Base-by-base conservation (phyloP, 2,329 filamentous ascomycete species). In the Byssothecium circinans region DNA sequence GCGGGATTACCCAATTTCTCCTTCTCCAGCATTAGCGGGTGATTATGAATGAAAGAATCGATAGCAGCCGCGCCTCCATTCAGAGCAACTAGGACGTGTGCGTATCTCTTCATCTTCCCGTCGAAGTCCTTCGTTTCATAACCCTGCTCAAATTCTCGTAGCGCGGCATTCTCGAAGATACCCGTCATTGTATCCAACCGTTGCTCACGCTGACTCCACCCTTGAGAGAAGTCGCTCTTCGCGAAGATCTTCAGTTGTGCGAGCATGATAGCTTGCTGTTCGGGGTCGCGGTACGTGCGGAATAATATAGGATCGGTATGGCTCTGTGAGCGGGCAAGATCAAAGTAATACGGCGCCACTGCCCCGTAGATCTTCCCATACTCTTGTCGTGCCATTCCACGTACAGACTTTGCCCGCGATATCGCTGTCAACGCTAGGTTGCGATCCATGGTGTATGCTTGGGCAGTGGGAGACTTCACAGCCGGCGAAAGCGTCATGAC, bases 331-430 rank as follows among this genome's bases (percentile, higher is more conserved):
- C 77, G 80, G 29, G 82, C 83, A 34, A 97, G 81, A 67, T 99
- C 90, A 55, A 84, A 83, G 72, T 97, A 99, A 60, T 95, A 92
- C 0, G 91, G 91, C 10, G 86, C 88, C 57, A 99, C 73, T 3
- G 89, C 88, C n/a, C 85, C 87, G 70, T 97, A 95, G 12, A 97
- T 79, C 68, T 87, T 95, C 14, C 88, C 92, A 67, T 91, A 99
- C 70, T 97, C 91, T 60, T 94, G 84, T 52, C 91, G 82, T 36
- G 94, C 94, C 60, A 85, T 83, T 4, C 92, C 94, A 34, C 94
- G 81, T 41, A 95, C 82, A 39, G 92, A 97, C 61, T 80, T 84
- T 22, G 85, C 86, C 23, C 80, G 80, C 47, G 84, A 81, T 47
- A 97, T 77, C 0, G 91, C 82, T 25, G 81, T 80, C 41, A 96